Evolutionary conservation across 257 asterid species (phyloP), one percentile per base, ranked within the genome.

Genomic region (Forsythia viridissima): DNA sequence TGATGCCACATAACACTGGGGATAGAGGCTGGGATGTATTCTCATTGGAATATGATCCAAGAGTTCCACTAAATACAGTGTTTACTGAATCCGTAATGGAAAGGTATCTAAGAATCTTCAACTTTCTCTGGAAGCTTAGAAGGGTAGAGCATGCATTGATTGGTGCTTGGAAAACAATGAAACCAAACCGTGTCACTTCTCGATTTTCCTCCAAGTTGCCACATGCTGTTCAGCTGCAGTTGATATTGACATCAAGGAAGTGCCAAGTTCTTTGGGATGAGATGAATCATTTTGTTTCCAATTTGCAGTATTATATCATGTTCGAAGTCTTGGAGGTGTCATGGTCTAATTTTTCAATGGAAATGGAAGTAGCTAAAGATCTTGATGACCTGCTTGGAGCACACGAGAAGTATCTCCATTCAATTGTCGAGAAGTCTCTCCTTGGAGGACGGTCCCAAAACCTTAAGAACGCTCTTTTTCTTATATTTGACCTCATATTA

Each of bases 11-110:
- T 85, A 92, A 91, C 76, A 78, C 93, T 0, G 99, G 99, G 75
- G 99, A 96, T 77, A 91, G 92, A 86, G 99, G 98, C 51, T 96
- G 99, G 99, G 99, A 96, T 84, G 99, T 96, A 65, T 96, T 93
- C 81, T 96, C 99, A 8, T 80, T 96, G 91, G 99, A 96, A 84
- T 96, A 93, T 57, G 97, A 93, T 85, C 93, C 99, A 36, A 83
- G 95, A 61, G 95, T 94, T 80, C 99, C 99, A 16, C 82, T 96
- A 71, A 90, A 96, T 78, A 96, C 99, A 13, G 85, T 96, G 72
- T 93, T 96, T 72, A 92, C 99, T 0, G 98, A 96, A 81, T 90
- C 97, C 71, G 97, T 93, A 52, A 96, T 96, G 99, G 83, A 96
- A 24, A 88, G 89, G 84, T 96, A 96, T 83, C 85, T 96, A 63